Base-by-base conservation (phyloP, 768 basidiomycete genomes). In the Phlebiopsis flavidoalba region DNA sequence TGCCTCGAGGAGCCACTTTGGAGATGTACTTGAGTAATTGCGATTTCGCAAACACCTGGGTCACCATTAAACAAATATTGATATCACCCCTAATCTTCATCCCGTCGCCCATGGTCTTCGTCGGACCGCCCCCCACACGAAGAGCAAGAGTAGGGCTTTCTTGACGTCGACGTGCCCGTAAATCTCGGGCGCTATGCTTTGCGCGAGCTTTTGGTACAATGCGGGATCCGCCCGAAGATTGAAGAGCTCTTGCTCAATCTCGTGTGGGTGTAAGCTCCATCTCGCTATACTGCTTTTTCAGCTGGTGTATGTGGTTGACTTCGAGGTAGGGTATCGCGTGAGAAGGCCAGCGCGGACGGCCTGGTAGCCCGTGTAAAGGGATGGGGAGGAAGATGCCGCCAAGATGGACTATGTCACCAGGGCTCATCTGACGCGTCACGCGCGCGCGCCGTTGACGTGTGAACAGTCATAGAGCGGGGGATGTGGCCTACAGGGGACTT, bases 401-500 rank as follows among this genome's bases (percentile, higher is more conserved):
- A 35, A 98, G 78, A 72, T 98, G 88, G 49, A 98, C 89, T 33
- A 97, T 88, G 70, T 99, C 97, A 26, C 97, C 97, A 0, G 97
- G 97, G 68, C 89, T 95, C 86, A 98, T 88, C 60, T 83, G 79
- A 35, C 97, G 89, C 8, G 94, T 95, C 37, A 97, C n/a, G n/a
- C n/a, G n/a, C n/a, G 81, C 61, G 82, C 88, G 22, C 97, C 97
- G 64, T 93, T 87, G 36, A 98, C 80, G 70, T 99, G 95, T 99
- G 95, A n/a, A 97, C 74, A 0, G 95, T 95, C 97, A 98, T 98
- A 2, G 95, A 95, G 43, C 97, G 88, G 22, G 97, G 97, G 60
- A 99, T 99, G 72, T 99, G 97, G 4, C 97, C 97, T 51, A 99
- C 96, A 22, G 97, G n/a, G 97, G 0, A 99, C 97, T 87, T 99